A percentile compares a stretch with the other conserved stretches of the same genome.
Conservation (phyloP, 164 flowering plant genomes). For the Protea cynaroides region DNA sequence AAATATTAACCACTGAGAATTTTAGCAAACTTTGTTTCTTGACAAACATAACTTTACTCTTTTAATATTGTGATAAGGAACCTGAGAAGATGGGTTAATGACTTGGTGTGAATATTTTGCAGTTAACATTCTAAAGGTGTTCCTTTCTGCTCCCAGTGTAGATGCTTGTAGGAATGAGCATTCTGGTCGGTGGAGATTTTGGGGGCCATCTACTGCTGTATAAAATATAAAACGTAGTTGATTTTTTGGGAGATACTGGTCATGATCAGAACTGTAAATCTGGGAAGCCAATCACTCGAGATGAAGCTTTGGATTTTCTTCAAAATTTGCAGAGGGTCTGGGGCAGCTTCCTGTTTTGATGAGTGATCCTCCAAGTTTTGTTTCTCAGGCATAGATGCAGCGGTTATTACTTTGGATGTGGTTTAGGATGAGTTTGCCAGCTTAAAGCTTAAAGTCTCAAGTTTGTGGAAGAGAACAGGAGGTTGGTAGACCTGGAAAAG, state of each 20-base stretch:
- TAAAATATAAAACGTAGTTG: slow-evolving; percentile 1
- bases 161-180: slow-evolving; percentile 2
- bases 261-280: slow-evolving; percentile 13
- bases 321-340: not conserved
- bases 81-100: too few species aligned
- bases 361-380: not conserved
- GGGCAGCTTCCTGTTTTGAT: not conserved
- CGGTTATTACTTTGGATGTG: not conserved
- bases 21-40: too few species aligned
- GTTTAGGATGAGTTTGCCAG: not conserved
- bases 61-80: too few species aligned
- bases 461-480: not conserved
- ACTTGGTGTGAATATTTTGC: too few species aligned
- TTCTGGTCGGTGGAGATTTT: not conserved
- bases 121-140: not conserved
- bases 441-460: not conserved
- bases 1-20: too few species aligned
- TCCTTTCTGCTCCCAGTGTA: slow-evolving; percentile 1
- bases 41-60: too few species aligned
- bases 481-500: not conserved
- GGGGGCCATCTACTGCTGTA: not conserved
- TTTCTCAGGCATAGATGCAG: not conserved
- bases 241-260: slow-evolving; percentile 16
- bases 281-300: slow-evolving; percentile 3
- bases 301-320: not conserved